These are phyloP conservation scores for Sugiyamaella xylanicola DNA, from an alignment of 1,139 yeast species.

Conservation along the genomic window DNA sequence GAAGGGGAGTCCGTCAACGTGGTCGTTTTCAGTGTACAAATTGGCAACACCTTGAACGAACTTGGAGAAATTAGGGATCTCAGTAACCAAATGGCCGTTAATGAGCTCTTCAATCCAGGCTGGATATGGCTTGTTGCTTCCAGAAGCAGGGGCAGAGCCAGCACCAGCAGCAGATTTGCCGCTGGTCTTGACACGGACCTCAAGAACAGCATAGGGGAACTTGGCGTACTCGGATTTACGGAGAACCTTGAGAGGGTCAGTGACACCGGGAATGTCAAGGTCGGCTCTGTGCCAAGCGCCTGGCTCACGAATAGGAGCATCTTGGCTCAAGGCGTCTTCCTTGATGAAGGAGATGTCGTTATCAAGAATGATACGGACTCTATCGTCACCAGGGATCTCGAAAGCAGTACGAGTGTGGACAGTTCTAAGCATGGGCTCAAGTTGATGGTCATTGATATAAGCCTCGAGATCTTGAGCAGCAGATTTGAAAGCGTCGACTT, in stretches of 20 bases:
- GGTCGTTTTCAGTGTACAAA: conserved; percentile 85
- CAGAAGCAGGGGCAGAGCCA: conserved; percentile 39
- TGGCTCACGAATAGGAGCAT: conserved; percentile 89
- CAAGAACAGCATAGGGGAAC: conserved; percentile 92
- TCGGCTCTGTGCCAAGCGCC: conserved; percentile 89
- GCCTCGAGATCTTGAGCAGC: conserved; percentile 62
- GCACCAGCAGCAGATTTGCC: conserved; percentile 17
- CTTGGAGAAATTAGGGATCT: conserved; percentile 87
- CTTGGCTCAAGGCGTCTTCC: conserved; percentile 84
- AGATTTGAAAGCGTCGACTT: conserved; percentile 55
- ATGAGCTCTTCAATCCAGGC: conserved; percentile 89
- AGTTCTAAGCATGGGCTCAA: conserved; percentile 86
- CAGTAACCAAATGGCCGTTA: conserved; percentile 80
- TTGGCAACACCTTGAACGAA: conserved; percentile 90
- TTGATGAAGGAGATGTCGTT: conserved; percentile 84
- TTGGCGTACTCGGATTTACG: conserved; percentile 84
- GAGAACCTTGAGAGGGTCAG: conserved; percentile 68
- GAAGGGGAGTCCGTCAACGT: conserved; percentile 84
- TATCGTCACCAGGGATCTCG: conserved; percentile 96
- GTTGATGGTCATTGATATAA: conserved; percentile 63
- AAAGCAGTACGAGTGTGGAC: conserved; percentile 91
- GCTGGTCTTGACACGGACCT: conserved; percentile 59
- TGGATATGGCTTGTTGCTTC: conserved; percentile 43
- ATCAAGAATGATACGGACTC: conserved; percentile 85
- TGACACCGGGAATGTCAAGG: conserved; percentile 69